phyloP scores from a whole-genome alignment of 2,329 filamentous ascomycete species.

The Colletotrichum scovillei region DNA sequence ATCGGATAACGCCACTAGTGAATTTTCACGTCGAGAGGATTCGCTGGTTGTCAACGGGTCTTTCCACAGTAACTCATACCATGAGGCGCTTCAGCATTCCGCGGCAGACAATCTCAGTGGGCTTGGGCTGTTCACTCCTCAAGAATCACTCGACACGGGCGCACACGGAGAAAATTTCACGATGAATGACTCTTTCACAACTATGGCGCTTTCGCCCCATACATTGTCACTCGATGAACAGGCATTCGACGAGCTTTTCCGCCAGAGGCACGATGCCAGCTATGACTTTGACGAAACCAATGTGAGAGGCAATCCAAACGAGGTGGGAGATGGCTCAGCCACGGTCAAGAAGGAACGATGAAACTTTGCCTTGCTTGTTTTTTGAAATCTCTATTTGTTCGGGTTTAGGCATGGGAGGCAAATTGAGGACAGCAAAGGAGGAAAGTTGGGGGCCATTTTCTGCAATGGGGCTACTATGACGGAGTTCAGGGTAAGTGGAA shows the following conservation, averaged over 20 bases:
- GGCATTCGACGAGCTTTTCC: slow-evolving; percentile 12
- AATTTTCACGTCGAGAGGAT: neutral
- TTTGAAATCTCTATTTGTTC: neutral
- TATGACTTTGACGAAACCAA: neutral
- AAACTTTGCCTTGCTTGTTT: neutral
- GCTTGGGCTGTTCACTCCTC: neutral
- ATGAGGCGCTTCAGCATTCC: neutral
- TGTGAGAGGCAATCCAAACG: neutral
- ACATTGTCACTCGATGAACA: slow-evolving; percentile 14
- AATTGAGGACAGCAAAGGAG: neutral
- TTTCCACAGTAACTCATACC: neutral
- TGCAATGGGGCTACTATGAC: neutral
- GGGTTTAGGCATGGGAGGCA: neutral
- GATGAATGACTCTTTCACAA: slow-evolving; percentile 2
- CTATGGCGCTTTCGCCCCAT: neutral
- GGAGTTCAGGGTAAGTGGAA: neutral
- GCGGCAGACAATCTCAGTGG: slow-evolving; percentile 7
- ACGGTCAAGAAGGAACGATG: neutral
- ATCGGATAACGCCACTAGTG: neutral
- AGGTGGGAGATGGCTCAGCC: neutral
- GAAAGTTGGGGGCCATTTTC: neutral
- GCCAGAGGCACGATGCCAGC: neutral
- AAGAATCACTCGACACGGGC: neutral
- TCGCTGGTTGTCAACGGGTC: neutral
- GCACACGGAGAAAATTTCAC: neutral